phyloP scores from a whole-genome alignment of 306 rosid genomes.

The Glycine tomentella region DNA sequence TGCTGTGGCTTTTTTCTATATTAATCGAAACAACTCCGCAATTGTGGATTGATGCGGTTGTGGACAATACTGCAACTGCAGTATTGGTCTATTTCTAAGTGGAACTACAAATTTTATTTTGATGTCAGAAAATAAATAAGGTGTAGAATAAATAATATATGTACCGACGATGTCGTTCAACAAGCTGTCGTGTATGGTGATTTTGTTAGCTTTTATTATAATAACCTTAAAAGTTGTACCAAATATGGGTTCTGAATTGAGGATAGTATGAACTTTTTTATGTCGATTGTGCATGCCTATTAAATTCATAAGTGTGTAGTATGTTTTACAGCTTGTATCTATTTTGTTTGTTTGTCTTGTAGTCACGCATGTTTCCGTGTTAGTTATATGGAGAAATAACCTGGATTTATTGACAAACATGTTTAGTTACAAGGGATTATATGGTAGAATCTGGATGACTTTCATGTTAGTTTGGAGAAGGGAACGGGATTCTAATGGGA shows the following conservation, averaged over 20 bases:
- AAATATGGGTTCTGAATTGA: background rate
- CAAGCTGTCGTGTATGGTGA: background rate
- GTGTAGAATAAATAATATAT: background rate
- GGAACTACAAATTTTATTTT: slow-evolving; percentile 22
- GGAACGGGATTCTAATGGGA: background rate
- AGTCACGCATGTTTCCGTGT: background rate
- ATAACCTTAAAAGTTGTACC: background rate
- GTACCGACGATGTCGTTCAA: background rate
- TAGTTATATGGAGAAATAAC: background rate
- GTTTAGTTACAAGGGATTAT: slow-evolving; percentile 1
- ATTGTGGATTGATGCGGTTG: too few species aligned
- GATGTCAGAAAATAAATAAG: background rate
- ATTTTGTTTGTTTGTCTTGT: slow-evolving; percentile 8
- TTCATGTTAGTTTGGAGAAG: slow-evolving; percentile 19
- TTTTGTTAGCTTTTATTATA: background rate
- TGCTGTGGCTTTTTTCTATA: background rate
- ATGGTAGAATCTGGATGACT: slow-evolving; percentile 13
- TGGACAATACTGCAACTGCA: background rate
- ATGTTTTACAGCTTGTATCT: background rate
- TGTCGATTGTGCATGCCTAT: background rate
- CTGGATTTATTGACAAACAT: background rate
- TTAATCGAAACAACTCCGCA: background rate
- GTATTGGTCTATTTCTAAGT: background rate
- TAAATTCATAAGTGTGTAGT: background rate
- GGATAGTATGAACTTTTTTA: background rate